These are phyloP conservation scores for Pythium aquatile DNA, from an alignment of 352 stramenopile genomes.

Conservation along the genomic window DNA sequence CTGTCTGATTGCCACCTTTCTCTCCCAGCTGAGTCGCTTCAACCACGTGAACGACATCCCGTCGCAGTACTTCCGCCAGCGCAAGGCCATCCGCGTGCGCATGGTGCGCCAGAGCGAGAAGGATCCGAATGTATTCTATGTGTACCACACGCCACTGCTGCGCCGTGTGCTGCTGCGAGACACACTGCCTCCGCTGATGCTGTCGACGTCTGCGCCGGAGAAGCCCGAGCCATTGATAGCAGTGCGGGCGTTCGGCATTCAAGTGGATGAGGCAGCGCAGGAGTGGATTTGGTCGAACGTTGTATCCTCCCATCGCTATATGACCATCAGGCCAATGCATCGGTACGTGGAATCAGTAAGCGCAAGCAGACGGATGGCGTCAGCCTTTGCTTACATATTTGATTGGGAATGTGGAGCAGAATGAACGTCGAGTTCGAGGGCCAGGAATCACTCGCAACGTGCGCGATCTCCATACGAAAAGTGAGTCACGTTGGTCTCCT, in stretches of 20 bases:
- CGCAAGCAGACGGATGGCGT: background rate
- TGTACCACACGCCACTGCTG: constrained; percentile 78
- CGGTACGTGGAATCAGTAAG: constrained; percentile 26
- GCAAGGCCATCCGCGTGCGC: constrained; percentile 71
- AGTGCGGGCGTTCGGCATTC: constrained; percentile 65
- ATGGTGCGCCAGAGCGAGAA: constrained; percentile 62
- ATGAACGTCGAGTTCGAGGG: constrained; percentile 5
- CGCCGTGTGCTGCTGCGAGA: constrained; percentile 61
- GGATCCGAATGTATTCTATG: constrained; percentile 76
- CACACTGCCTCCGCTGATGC: constrained; percentile 34
- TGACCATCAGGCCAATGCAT: constrained; percentile 60
- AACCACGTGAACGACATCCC: constrained; percentile 61
- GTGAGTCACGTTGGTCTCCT: constrained; percentile 26
- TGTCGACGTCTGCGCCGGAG: constrained; percentile 20
- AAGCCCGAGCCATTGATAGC: constrained; percentile 38
- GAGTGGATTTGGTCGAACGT: constrained; percentile 70
- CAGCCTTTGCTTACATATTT: too few species aligned
- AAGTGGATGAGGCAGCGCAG: constrained; percentile 67
- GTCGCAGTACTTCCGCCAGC: constrained; percentile 55
- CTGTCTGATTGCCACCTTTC: background rate
- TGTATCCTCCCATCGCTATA: constrained; percentile 58
- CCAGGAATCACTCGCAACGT: constrained; percentile 43
- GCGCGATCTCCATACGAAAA: constrained; percentile 44
- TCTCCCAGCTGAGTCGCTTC: constrained; percentile 44
- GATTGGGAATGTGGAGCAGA: background rate